Evolutionary conservation across 306 rosid genomes (phyloP), one percentile per base, ranked within the genome.

Genomic region (Sindora glabra): DNA sequence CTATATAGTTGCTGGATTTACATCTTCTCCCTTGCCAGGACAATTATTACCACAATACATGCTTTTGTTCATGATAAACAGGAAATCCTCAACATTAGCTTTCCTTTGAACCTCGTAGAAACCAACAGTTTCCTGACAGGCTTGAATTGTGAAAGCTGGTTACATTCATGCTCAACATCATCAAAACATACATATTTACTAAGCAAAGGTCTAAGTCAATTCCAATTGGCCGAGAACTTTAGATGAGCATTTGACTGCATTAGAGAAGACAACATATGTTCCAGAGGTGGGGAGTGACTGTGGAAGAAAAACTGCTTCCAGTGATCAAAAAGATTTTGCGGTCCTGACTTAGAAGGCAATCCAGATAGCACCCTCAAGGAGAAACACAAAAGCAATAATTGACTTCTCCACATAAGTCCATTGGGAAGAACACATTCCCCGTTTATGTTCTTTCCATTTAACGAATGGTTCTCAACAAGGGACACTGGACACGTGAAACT

Each of bases 381-480:
- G 73, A 53, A 69, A 63, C 86, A 75, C 80, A 80, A 23, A 53
- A 64, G 64, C 59, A 84, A 64, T 48, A 84, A 41, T 8, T 84
- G 78, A 51, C 69, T 59, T 69, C 82, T 84, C 82, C 80, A 67
- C 45, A 41, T 51, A 49, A 60, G 67, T 53, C 75, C 82, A 57
- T 50, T 71, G 30, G 76, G 67, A 34, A 72, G 71, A 41, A 65
- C 60, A 47, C 38, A 48, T 40, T 78, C 73, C 29, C 73, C 72
- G 19, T 1, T 23, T 32, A 5, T 23, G 38, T 56, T 57, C 52
- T 70, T 67, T 48, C 50, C 76, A 48, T 69, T 37, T 13, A 69
- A 50, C 42, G 77, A 67, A 72, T 75, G 76, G 72, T 84, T 84
- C 70, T 84, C 90, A 18, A 80, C 70, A 46, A 84, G 82, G 37